phyloP scores from a whole-genome alignment of 78 protist species.

The Diacronema lutheri region DNA sequence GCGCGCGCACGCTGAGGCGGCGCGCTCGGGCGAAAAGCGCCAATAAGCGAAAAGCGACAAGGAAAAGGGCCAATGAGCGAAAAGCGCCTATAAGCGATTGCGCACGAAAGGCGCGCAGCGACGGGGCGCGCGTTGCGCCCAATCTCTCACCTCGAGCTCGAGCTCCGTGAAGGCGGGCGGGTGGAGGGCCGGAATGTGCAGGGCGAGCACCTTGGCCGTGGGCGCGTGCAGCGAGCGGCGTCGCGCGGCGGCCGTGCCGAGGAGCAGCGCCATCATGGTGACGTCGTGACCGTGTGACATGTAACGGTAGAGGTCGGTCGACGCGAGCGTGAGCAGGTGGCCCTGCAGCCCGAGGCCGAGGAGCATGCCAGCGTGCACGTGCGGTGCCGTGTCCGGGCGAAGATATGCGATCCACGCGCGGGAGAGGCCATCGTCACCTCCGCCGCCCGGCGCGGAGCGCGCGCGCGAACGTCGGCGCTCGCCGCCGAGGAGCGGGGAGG shows the following conservation, averaged over 20 bases:
- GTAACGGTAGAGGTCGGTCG: slow-evolving; percentile 40
- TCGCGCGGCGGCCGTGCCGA: slow-evolving; percentile 76
- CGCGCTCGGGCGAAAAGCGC: too few relatives aligned
- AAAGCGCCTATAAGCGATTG: too few relatives aligned
- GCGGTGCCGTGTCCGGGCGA: slow-evolving; percentile 21
- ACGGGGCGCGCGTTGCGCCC: too few relatives aligned
- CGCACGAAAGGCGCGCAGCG: slow-evolving; percentile 82
- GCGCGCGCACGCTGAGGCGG: too few relatives aligned
- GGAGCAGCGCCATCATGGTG: slow-evolving; percentile 72
- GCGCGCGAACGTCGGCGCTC: neutral
- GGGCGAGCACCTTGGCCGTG: slow-evolving; percentile 65
- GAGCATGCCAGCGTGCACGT: slow-evolving; percentile 68
- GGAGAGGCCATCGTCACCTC: slow-evolving; percentile 11
- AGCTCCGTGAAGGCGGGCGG: slow-evolving; percentile 76
- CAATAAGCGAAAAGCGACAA: too few relatives aligned
- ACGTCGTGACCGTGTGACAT: slow-evolving; percentile 55
- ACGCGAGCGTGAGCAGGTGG: slow-evolving; percentile 58
- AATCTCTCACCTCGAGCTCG: slow-evolving; percentile 60
- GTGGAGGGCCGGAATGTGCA: slow-evolving; percentile 85
- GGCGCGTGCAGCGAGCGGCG: slow-evolving; percentile 69
- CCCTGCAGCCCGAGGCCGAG: slow-evolving; percentile 82
- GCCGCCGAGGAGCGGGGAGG: neutral
- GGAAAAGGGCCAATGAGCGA: too few relatives aligned
- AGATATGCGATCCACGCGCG: slow-evolving; percentile 71
- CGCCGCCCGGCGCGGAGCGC: neutral